A percentile compares a stretch with the other conserved stretches of the same genome.
Conservation (phyloP, 129 eudicot species). For the Helianthus tuberosus region DNA sequence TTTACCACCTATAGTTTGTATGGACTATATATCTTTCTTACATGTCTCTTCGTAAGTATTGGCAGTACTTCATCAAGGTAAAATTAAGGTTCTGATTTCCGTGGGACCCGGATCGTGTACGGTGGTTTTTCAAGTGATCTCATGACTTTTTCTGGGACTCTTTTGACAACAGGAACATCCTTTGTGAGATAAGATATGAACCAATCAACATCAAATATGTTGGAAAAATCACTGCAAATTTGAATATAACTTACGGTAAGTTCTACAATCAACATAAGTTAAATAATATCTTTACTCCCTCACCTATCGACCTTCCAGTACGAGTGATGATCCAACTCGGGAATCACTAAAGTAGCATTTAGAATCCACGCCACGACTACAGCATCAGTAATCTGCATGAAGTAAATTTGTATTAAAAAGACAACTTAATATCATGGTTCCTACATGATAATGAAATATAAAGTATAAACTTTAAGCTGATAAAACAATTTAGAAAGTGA, state of each 20-base stretch:
- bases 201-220: conserved; percentile 92
- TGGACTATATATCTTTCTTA: conserved; percentile 46
- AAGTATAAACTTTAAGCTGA: no score
- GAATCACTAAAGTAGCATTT: conserved; percentile 92
- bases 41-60: conserved; percentile 75
- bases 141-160: no score
- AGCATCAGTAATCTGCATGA: conserved; percentile 86
- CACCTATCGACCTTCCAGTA: conserved; percentile 97
- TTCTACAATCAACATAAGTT: background rate
- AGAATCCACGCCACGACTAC: conserved; percentile 94
- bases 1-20: background rate
- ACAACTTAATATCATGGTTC: background rate
- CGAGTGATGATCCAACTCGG: no score
- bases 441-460: no score
- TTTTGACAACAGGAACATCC: conserved; percentile 81
- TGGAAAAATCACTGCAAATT: conserved; percentile 74
- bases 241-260: background rate
- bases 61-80: conserved; percentile 87
- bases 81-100: no score
- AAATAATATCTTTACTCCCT: conserved; percentile 27
- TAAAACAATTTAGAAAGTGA: no score
- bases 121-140: no score
- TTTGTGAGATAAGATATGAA: conserved; percentile 84
- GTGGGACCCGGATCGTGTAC: no score
- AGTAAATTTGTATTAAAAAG: conserved; percentile 2